Base-by-base conservation (phyloP, 441 rosid species). In the Adansonia gregorii region DNA sequence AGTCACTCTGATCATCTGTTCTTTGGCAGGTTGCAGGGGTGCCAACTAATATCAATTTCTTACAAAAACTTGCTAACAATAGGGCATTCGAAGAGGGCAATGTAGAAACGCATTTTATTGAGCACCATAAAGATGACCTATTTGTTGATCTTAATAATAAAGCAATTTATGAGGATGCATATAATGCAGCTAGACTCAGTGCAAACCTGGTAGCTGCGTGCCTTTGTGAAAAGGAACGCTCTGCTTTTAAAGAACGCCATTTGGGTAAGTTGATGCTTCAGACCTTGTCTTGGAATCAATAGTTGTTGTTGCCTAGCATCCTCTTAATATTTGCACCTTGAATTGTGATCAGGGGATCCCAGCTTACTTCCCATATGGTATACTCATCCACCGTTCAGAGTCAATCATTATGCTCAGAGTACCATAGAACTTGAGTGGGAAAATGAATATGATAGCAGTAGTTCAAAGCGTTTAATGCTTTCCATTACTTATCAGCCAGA, bases 91-190 rank as follows among this genome's bases (percentile, higher is more conserved):
- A 84, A 86, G 89, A 81, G 82, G 98, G 94, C 49, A 80, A 88
- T 65, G 97, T 95, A 80, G 99, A 95, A 90, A 95, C 98, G 12
- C 99, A 95, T 88, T 94, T 95, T 82, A 94, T 95, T 45, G 97
- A 94, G 84, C 88, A 89, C 79, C 89, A 91, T 78, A 89, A 86
- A 76, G 90, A 83, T 72, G 98, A 92, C 70, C 88, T 95, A 65
- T 92, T 95, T 83, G 74, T 82, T 84, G 93, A 91, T 78, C 91
- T 87, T 82, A 81, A 82, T 78, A 82, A 88, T 76, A 79, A 87
- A 74, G 72, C 46, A n/a, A 79, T 82, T 85, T 87, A 82, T 41
- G 83, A 89, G 52, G 84, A 83, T 71, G 85, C 92, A 71, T 83
- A 78, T 75, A 73, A 80, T 73, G 83, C 85, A 75, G 93, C 89